Conservation (phyloP, 1,139 yeast genomes). For the Blastobotrys indianensis region DNA sequence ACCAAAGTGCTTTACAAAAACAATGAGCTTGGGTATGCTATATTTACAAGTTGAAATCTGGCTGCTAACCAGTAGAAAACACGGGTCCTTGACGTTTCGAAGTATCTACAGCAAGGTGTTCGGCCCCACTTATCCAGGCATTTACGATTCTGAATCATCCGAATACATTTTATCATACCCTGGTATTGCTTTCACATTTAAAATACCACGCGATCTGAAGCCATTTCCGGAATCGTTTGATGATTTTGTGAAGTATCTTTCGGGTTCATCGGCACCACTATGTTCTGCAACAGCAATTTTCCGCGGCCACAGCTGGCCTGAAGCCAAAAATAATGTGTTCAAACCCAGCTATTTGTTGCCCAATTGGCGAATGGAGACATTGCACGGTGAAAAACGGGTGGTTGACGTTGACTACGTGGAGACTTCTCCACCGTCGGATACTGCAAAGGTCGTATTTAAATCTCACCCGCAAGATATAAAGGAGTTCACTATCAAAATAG, state of each 20-base stretch:
- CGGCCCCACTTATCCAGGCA: slow-evolving; percentile 34
- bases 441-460: slow-evolving; percentile 15
- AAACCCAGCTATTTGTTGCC: slow-evolving; percentile 6
- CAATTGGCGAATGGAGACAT: slow-evolving; percentile 4
- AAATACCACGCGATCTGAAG: slow-evolving; percentile 13
- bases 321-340: slow-evolving; percentile 15
- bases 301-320: slow-evolving; percentile 28
- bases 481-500: slow-evolving; percentile 15
- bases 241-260: slow-evolving; percentile 16
- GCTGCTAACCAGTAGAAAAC: slow-evolving; percentile 7
- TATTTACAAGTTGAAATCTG: neutral
- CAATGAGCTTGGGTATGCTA: slow-evolving; percentile 22
- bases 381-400: slow-evolving; percentile 1
- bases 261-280: slow-evolving; percentile 18
- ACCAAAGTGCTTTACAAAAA: slow-evolving; percentile 24
- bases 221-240: slow-evolving; percentile 10
- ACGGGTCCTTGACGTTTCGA: slow-evolving; percentile 23
- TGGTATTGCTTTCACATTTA: slow-evolving; percentile 30
- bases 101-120: slow-evolving; percentile 29
- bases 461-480: slow-evolving; percentile 17
- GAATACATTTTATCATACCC: slow-evolving; percentile 29
- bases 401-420: slow-evolving; percentile 16
- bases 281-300: slow-evolving; percentile 29
- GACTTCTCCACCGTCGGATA: slow-evolving; percentile 13
- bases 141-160: slow-evolving; percentile 13